A percentile compares a stretch with the other conserved stretches of the same genome.
These are phyloP conservation scores for Starmerella roubikii DNA, from an alignment of 805 yeast genomes.

Conservation along the genomic window DNA sequence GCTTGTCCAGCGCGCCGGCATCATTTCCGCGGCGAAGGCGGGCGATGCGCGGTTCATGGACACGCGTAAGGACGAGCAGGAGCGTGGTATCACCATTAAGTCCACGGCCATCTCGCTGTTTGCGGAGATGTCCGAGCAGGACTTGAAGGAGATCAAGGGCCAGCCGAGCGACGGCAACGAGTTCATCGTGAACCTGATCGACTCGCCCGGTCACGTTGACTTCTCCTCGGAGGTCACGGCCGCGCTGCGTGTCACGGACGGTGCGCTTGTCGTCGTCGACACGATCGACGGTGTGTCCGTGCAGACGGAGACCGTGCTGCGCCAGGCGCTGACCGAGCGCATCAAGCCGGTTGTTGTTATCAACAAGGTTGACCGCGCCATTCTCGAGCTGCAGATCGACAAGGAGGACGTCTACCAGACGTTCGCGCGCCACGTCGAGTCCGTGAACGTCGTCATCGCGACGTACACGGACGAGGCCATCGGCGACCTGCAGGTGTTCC, in stretches of 20 bases:
- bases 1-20: conserved; percentile 98
- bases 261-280: conserved; percentile 99
- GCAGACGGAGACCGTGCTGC: conserved; percentile 98
- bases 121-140: conserved; percentile 77
- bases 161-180: conserved; percentile 86
- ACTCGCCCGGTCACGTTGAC: conserved; percentile 99
- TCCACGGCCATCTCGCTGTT: conserved; percentile 95
- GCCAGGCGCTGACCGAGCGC: conserved; percentile 99
- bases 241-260: conserved; percentile 98
- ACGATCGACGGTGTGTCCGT: conserved; percentile 99
- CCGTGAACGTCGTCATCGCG: conserved; percentile 95
- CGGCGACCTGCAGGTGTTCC: conserved; percentile 98
- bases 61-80: conserved; percentile 99
- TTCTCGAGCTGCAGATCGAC: conserved; percentile 95
- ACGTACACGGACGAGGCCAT: conserved; percentile 81
- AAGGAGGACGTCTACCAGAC: conserved; percentile 98
- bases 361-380: conserved; percentile 99
- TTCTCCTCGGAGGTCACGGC: conserved; percentile 99
- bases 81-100: conserved; percentile 99
- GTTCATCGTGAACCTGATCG: conserved; percentile 95
- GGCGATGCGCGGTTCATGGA: conserved; percentile 99
- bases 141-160: conserved; percentile 72
- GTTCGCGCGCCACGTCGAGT: conserved; percentile 96
- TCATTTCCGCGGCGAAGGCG: conserved; percentile 98
- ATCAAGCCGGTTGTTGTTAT: conserved; percentile 97